phyloP scores from a whole-genome alignment of 1,139 yeast genomes.

The Hyphopichia khmerensis region DNA sequence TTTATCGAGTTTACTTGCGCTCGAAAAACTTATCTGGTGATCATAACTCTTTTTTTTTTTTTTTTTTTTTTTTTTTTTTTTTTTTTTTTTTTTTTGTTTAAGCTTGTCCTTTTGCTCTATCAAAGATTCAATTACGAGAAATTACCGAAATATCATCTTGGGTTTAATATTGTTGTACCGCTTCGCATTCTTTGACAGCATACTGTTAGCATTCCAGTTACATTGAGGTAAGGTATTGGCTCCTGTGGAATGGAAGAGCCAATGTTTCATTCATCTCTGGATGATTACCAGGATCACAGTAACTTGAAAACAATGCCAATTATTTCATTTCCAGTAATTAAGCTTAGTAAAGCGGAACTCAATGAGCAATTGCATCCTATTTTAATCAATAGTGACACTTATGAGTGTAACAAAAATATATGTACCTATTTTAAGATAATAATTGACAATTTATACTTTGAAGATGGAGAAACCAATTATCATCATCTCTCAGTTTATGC shows the following conservation, averaged over 20 bases:
- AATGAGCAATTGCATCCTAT: slow-evolving; percentile 20
- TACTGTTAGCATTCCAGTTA: too few species aligned
- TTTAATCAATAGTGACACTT: slow-evolving; percentile 39
- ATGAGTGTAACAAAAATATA: slow-evolving; percentile 41
- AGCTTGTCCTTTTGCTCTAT: not conserved
- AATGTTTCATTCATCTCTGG: not conserved
- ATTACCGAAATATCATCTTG: not conserved
- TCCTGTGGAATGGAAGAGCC: not conserved
- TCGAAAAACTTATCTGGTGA: not conserved
- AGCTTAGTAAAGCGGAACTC: slow-evolving; percentile 6
- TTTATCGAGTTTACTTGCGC: not conserved
- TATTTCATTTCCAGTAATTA: slow-evolving; percentile 6
- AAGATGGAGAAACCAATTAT: slow-evolving; percentile 18
- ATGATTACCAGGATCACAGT: not conserved
- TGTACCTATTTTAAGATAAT: slow-evolving; percentile 35
- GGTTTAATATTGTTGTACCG: too few species aligned
- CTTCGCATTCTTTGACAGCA: too few species aligned
- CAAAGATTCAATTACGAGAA: not conserved
- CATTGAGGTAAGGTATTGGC: too few species aligned
- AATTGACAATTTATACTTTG: slow-evolving; percentile 26
- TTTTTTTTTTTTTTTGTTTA: not conserved
- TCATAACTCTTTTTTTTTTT: not conserved
- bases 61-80: not conserved
- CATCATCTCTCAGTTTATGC: slow-evolving; percentile 36
- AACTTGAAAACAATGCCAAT: not conserved